Evolutionary conservation across 2,329 filamentous ascomycete genomes (phyloP).

Genomic region (Beauveria australis): DNA sequence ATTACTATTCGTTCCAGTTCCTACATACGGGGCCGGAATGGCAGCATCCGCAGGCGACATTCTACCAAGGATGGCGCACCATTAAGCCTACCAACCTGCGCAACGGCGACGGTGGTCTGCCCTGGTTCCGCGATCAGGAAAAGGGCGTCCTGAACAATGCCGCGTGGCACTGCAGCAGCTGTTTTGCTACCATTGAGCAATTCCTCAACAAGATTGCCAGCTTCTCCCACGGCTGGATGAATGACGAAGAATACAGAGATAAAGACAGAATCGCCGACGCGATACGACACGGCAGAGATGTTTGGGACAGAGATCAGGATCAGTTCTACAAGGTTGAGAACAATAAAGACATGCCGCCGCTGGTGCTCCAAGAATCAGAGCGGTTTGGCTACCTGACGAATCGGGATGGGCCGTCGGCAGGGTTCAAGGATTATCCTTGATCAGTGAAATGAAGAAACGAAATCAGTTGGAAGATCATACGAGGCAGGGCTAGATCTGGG

Average conservation of each 20-base stretch:
- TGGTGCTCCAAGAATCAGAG: conserved; percentile 31
- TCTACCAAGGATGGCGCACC: conserved; percentile 37
- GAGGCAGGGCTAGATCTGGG: too few species aligned
- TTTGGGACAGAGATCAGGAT: conserved; percentile 44
- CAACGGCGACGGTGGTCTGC: conserved; percentile 34
- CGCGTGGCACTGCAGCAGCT: conserved; percentile 55
- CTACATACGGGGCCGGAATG: conserved; percentile 34
- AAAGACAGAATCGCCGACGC: conserved; percentile 39
- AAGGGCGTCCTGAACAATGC: conserved; percentile 39
- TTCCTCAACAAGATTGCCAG: conserved; percentile 47
- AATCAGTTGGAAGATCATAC: not conserved
- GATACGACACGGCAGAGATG: conserved; percentile 43
- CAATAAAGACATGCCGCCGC: conserved; percentile 45
- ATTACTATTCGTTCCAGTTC: conserved; percentile 52
- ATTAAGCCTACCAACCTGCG: conserved; percentile 47
- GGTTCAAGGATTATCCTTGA: conserved; percentile 36
- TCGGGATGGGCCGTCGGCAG: conserved; percentile 37
- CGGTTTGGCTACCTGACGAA: conserved; percentile 38
- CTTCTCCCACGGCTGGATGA: conserved; percentile 48
- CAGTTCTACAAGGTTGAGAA: conserved; percentile 39
- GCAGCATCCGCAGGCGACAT: conserved; percentile 53
- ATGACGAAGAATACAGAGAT: conserved; percentile 40
- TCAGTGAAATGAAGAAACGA: not conserved
- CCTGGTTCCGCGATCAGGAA: conserved; percentile 31
- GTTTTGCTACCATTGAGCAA: conserved; percentile 48